A percentile compares a stretch with the other conserved stretches of the same genome.
Conservation (phyloP, 2,329 filamentous ascomycete species). For the Fusarium proliferatum region DNA sequence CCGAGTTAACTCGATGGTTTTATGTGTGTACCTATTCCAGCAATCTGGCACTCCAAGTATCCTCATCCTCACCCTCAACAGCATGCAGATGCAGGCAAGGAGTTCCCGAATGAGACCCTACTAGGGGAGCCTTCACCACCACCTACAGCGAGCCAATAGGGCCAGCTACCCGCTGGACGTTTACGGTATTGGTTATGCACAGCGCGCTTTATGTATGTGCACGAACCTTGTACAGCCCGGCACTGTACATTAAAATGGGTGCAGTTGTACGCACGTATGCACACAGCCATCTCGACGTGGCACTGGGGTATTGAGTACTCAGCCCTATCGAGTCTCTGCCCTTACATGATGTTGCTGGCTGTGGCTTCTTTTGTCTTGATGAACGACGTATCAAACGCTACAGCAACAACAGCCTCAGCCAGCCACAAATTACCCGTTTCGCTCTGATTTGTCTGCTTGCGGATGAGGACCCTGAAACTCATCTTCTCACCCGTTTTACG, state of each 20-base stretch:
- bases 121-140: slow-evolving; percentile 6
- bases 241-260: not conserved
- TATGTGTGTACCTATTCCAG: slow-evolving; percentile 22
- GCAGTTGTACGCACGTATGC: slow-evolving; percentile 14
- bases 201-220: slow-evolving; percentile 21
- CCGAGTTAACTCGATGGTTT: slow-evolving; percentile 30
- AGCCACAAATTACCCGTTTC: slow-evolving; percentile 25
- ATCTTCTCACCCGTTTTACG: not conserved
- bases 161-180: slow-evolving; percentile 26
- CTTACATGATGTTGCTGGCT: slow-evolving; percentile 12
- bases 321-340: slow-evolving; percentile 41
- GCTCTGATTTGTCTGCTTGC: not conserved
- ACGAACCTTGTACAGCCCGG: slow-evolving; percentile 22
- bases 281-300: slow-evolving; percentile 41
- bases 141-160: slow-evolving; percentile 22
- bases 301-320: slow-evolving; percentile 37
- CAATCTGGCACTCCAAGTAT: slow-evolving; percentile 33
- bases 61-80: not conserved
- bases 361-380: slow-evolving; percentile 1
- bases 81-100: slow-evolving; percentile 29
- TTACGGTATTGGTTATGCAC: slow-evolving; percentile 31
- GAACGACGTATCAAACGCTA: not conserved
- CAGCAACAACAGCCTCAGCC: not conserved
- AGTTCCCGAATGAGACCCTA: slow-evolving; percentile 40
- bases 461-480: slow-evolving; percentile 26